Evolutionary conservation across 139 green algal genomes (phyloP), one percentile per base, ranked within the genome.

Genomic region (Chlorella sp.): DNA sequence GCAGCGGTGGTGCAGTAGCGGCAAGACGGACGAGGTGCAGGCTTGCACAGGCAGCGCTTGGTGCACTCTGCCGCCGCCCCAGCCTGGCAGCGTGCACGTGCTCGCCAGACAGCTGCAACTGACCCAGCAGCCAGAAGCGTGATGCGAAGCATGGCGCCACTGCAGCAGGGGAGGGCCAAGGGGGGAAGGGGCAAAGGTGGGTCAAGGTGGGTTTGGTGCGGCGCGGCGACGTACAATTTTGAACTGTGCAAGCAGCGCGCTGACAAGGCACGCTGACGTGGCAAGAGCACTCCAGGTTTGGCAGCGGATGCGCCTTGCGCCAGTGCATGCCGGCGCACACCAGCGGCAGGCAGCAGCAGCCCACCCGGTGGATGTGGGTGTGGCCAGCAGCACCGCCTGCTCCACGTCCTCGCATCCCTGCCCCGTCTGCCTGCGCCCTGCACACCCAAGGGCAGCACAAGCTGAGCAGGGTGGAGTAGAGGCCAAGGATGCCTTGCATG

Each of bases 91-190:
- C 81, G 16, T 37, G 19, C 36, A 61, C 1, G 34, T 39, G 15
- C 15, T 37, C 2, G 36, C 19, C 1, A 81, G 66, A 39, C 26
- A 83, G 94, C 95, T 60, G 98, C 98, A 61, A 98, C 91, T 75
- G 98, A 99, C 42, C 97, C 97, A 21, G 97, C 96, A 30, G 97
- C 97, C 73, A 99, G 95, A 26, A 99, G 94, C 0, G 97, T 99
- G 83, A 99, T 94, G 60, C 95, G 89, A 86, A 99, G 86, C 53
- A 90, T 21, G 2, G 87, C 87, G 0, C 86, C 87, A 16, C 86
- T 89, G 76, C 76, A 57, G 9, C 24, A 64, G 18, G 28, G 34
- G 26, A 28, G 36, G 42, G 4, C 24, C 32, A 4, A 34, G 57
- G 37, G 48, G 26, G 48, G 3, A 18, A 85, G 22, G 83, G 34